Percentiles rank a stretch among this genome's conserved stretches.
Evolutionary conservation across 164 flowering plant species (phyloP).

Genomic region (Warburgia ugandensis): DNA sequence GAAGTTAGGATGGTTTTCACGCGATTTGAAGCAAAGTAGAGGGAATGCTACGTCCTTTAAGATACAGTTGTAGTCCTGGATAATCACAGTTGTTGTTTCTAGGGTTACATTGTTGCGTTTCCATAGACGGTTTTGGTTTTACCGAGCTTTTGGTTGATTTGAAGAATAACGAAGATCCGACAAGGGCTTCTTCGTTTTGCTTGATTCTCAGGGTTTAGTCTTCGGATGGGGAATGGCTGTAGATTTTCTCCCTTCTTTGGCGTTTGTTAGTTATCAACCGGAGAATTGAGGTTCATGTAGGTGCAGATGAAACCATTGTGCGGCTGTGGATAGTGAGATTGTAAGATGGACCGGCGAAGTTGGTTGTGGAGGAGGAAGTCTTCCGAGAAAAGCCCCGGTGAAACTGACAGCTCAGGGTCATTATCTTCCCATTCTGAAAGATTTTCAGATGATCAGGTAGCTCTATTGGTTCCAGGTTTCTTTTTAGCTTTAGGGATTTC

Average conservation of each 20-base stretch:
- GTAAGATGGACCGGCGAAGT: slow-evolving; percentile 40
- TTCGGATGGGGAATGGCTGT: neutral
- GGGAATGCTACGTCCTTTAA: slow-evolving; percentile 8
- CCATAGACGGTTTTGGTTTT: slow-evolving; percentile 1
- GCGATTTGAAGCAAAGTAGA: slow-evolving; percentile 46
- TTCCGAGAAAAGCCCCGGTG: slow-evolving; percentile 49
- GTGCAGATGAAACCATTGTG: slow-evolving; percentile 22
- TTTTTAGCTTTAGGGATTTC: neutral
- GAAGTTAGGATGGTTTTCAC: slow-evolving; percentile 26
- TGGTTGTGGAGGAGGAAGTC: slow-evolving; percentile 52
- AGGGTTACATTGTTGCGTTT: neutral
- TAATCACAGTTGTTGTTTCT: neutral
- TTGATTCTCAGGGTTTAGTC: neutral
- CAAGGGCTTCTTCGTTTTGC: neutral
- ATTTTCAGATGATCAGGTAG: slow-evolving; percentile 52
- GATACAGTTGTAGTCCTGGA: neutral
- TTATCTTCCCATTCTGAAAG: slow-evolving; percentile 51
- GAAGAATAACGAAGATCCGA: too few relatives aligned
- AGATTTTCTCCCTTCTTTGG: neutral
- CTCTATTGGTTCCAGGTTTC: neutral
- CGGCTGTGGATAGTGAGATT: slow-evolving; percentile 4
- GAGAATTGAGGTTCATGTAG: slow-evolving; percentile 1
- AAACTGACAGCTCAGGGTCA: slow-evolving; percentile 54
- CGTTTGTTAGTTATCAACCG: neutral
- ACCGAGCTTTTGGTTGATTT: too few relatives aligned